Evolutionary conservation across 2,329 filamentous ascomycete species (phyloP).

Genomic region (Verticillium dahliae): DNA sequence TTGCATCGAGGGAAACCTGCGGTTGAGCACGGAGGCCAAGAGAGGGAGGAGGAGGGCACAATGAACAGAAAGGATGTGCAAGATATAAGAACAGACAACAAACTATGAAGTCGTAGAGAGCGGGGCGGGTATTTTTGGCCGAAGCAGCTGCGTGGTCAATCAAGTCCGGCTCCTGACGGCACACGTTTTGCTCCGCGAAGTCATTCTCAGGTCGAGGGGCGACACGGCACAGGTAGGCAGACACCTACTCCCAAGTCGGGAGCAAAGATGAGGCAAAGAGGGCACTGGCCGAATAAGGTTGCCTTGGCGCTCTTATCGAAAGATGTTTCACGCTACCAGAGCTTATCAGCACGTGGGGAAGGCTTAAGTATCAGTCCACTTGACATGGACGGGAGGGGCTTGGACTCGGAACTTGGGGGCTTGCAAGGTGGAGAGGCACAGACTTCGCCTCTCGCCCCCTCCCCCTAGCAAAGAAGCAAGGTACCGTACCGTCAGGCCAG

Average conservation of each 20-base stretch:
- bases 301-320: background rate
- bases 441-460: too few species aligned
- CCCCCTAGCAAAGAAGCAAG: background rate
- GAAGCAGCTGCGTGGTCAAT: background rate
- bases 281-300: background rate
- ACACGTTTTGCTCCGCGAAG: background rate
- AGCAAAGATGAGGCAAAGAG: background rate
- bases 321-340: background rate
- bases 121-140: background rate
- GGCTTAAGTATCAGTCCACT: background rate
- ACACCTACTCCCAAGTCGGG: conserved; percentile 3
- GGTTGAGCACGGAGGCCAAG: conserved; percentile 7
- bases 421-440: background rate
- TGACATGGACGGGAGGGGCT: background rate
- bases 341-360: background rate
- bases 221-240: background rate
- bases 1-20: background rate
- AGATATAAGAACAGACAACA: conserved; percentile 11
- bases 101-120: background rate
- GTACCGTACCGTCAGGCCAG: background rate
- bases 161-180: background rate
- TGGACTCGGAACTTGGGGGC: background rate
- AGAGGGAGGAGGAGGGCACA: conserved; percentile 4
- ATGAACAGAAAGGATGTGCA: conserved; percentile 3
- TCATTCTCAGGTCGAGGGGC: background rate